These are phyloP conservation scores for Stephanodiscus triporus DNA, from an alignment of 108 stramenopile species.

Conservation along the genomic window DNA sequence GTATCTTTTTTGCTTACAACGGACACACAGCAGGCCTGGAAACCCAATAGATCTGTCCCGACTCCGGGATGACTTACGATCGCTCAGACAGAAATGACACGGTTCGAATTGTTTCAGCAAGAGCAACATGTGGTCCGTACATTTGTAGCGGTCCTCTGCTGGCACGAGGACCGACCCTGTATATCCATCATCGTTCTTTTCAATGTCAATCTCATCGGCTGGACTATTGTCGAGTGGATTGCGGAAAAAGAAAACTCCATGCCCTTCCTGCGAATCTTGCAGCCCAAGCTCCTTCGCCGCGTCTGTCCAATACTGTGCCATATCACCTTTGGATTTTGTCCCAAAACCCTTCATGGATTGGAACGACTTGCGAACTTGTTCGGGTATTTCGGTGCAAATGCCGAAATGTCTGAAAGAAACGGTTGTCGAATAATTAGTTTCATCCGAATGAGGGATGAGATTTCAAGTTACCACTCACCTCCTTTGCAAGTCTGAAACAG, in stretches of 20 bases:
- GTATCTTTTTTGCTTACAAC: conserved; percentile 74
- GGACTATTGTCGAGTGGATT: conserved; percentile 76
- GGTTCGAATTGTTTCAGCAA: conserved; percentile 77
- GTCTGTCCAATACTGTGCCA: conserved; percentile 80
- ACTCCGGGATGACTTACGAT: conserved; percentile 69
- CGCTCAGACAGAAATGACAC: conserved; percentile 76
- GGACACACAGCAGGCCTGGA: conserved; percentile 65
- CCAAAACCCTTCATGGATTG: conserved; percentile 69
- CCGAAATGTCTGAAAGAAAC: conserved; percentile 58
- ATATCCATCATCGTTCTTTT: conserved; percentile 31
- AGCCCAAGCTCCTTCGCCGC: conserved; percentile 75
- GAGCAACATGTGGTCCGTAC: conserved; percentile 78
- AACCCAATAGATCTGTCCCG: conserved; percentile 71
- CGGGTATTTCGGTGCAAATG: conserved; percentile 68
- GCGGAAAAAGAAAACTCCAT: conserved; percentile 62
- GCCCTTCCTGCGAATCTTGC: conserved; percentile 51
- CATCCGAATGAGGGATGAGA: neutral
- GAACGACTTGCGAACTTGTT: conserved; percentile 65
- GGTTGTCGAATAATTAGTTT: conserved; percentile 1
- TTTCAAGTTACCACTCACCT: conserved; percentile 17
- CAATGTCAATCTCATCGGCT: conserved; percentile 70
- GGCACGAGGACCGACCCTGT: conserved; percentile 49
- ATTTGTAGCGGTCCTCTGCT: conserved; percentile 57
- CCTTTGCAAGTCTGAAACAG: conserved; percentile 78
- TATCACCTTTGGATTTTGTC: conserved; percentile 59